phyloP scores from a whole-genome alignment of 2,329 filamentous ascomycete genomes.

The Fusarium tupiense region DNA sequence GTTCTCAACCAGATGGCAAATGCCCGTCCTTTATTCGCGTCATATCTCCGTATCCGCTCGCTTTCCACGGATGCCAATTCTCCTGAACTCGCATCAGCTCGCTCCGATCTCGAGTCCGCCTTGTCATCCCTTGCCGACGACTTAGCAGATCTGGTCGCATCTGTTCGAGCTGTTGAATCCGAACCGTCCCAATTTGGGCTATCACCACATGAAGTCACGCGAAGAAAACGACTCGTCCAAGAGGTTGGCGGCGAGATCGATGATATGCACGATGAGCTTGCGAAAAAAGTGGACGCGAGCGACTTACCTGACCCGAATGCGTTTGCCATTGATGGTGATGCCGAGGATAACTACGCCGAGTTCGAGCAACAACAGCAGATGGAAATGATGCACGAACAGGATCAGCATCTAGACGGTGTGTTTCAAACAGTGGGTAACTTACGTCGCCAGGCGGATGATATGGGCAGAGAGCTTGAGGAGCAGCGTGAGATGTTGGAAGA shows the following conservation, averaged over 20 bases:
- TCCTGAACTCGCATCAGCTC: constrained; percentile 85
- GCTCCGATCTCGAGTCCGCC: constrained; percentile 72
- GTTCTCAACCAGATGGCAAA: constrained; percentile 84
- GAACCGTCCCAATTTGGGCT: constrained; percentile 90
- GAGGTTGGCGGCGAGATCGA: constrained; percentile 91
- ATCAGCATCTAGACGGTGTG: constrained; percentile 90
- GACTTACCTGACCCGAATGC: constrained; percentile 65
- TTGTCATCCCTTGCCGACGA: constrained; percentile 81
- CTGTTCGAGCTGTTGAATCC: constrained; percentile 86
- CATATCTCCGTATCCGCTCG: constrained; percentile 94
- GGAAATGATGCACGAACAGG: constrained; percentile 94
- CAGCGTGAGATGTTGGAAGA: constrained; percentile 89
- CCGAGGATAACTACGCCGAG: constrained; percentile 71
- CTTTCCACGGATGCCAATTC: constrained; percentile 76
- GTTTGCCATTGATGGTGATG: constrained; percentile 63
- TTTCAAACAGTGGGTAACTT: constrained; percentile 93
- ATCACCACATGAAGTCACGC: constrained; percentile 80
- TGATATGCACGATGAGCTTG: constrained; percentile 86
- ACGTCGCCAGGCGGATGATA: constrained; percentile 89
- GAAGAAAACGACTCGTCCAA: constrained; percentile 82
- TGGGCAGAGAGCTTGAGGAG: constrained; percentile 96
- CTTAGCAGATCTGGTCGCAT: constrained; percentile 86
- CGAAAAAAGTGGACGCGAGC: constrained; percentile 62
- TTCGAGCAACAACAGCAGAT: constrained; percentile 93
- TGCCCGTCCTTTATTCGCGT: constrained; percentile 88